Percentiles rank a stretch among this genome's conserved stretches.
These are phyloP conservation scores for Phytopythium mirpurense DNA, from an alignment of 352 stramenopile species.

Conservation along the genomic window DNA sequence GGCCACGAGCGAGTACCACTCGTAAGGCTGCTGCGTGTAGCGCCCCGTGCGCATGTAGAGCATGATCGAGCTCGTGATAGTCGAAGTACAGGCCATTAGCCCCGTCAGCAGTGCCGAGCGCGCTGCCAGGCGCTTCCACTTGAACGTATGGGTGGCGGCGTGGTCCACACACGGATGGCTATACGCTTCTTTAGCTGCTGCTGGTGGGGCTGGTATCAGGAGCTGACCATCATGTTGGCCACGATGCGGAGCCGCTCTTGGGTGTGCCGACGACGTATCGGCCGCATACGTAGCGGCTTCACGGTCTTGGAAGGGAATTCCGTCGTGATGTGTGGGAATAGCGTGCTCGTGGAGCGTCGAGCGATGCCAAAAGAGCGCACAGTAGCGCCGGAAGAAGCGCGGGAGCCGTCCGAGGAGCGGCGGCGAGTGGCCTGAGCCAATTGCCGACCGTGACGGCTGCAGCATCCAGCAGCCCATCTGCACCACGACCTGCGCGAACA, in stretches of 20 bases:
- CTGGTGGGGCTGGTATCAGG: too few relatives aligned
- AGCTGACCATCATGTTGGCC: neutral
- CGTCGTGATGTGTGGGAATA: too few relatives aligned
- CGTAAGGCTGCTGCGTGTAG: conserved; percentile 42
- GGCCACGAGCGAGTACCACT: conserved; percentile 48
- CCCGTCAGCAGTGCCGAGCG: conserved; percentile 19
- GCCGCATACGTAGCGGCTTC: neutral
- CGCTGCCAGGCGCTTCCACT: conserved; percentile 21
- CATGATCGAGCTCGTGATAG: conserved; percentile 22
- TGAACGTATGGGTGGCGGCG: conserved; percentile 5
- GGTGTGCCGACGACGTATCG: neutral
- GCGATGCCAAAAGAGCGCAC: neutral
- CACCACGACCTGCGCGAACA: conserved; percentile 29
- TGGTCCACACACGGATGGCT: neutral
- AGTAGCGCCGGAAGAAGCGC: neutral
- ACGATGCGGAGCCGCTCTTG: neutral
- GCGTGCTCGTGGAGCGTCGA: neutral
- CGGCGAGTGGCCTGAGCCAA: neutral
- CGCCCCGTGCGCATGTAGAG: conserved; percentile 47
- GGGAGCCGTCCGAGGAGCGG: neutral
- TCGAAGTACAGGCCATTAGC: conserved; percentile 11
- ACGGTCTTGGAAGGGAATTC: neutral
- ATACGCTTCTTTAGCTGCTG: neutral
- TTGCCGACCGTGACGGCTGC: conserved; percentile 1
- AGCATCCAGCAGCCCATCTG: conserved; percentile 21